Evolutionary conservation across 805 yeast genomes (phyloP).

Genomic region (Tetrapisispora nanseiensis): DNA sequence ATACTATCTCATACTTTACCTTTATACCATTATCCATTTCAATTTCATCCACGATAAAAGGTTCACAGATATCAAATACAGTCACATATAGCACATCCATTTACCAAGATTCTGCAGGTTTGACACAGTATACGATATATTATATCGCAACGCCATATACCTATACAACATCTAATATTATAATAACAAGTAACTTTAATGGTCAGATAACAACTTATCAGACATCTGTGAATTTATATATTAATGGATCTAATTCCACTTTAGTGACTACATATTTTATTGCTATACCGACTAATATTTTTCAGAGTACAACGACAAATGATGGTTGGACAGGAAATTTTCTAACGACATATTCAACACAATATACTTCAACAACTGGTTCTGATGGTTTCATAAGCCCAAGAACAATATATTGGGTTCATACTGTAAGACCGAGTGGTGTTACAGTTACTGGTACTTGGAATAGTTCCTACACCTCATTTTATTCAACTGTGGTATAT

Average conservation of each 20-base stretch:
- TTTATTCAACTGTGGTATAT: not conserved
- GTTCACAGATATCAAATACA: no score
- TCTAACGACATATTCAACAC: not conserved
- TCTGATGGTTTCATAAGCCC: not conserved
- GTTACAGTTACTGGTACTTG: conserved; percentile 1
- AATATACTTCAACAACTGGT: not conserved
- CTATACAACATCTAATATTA: no score
- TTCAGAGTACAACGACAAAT: not conserved
- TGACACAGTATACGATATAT: no score
- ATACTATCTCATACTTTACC: no score
- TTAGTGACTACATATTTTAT: not conserved
- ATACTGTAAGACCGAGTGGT: not conserved
- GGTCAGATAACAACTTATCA: no score
- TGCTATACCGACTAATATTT: not conserved
- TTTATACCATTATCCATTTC: no score
- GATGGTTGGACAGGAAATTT: not conserved
- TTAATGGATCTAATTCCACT: not conserved
- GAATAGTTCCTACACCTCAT: conserved; percentile 2
- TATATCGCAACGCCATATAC: no score
- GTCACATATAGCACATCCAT: no score
- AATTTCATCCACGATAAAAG: no score
- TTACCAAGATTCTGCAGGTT: no score
- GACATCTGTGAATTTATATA: no score
- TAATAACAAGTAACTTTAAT: no score
- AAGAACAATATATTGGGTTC: not conserved